phyloP scores from a whole-genome alignment of 192 early-diverging fungal species.

The Coemansia sp. region DNA sequence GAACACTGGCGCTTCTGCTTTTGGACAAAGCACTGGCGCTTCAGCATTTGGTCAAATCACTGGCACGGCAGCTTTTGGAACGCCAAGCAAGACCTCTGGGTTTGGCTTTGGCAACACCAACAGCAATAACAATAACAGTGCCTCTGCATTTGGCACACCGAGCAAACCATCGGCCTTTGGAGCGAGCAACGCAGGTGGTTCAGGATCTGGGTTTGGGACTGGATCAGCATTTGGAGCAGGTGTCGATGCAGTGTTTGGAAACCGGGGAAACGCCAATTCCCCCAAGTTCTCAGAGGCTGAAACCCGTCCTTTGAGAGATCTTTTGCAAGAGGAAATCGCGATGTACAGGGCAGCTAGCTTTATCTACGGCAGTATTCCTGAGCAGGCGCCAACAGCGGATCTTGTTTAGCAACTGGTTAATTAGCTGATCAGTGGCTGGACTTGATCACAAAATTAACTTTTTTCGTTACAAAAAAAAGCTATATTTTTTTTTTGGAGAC shows the following conservation, averaged over 20 bases:
- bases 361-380: constrained; percentile 30
- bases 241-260: neutral
- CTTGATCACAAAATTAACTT: constrained; percentile 12
- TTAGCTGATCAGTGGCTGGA: constrained; percentile 9
- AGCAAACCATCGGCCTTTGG: constrained; percentile 9
- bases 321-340: constrained; percentile 31
- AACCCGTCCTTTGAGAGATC: constrained; percentile 20
- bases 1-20: constrained; percentile 1
- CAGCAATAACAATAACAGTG: too few relatives aligned
- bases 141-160: neutral
- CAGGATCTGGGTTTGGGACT: constrained; percentile 3
- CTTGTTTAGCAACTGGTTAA: neutral
- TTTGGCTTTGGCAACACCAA: too few relatives aligned
- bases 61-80: constrained; percentile 10
- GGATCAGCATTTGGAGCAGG: constrained; percentile 7
- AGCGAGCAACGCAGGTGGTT: neutral
- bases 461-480: neutral
- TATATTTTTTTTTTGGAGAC: neutral
- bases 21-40: neutral
- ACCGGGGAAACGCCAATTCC: neutral
- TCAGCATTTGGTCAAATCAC: constrained; percentile 4
- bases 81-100: neutral
- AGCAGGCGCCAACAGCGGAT: constrained; percentile 30
- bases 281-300: neutral
- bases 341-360: constrained; percentile 25